Percentiles rank a stretch among this genome's conserved stretches.
These are phyloP conservation scores for Collybia nuda DNA, from an alignment of 768 basidiomycete genomes.

Conservation along the genomic window DNA sequence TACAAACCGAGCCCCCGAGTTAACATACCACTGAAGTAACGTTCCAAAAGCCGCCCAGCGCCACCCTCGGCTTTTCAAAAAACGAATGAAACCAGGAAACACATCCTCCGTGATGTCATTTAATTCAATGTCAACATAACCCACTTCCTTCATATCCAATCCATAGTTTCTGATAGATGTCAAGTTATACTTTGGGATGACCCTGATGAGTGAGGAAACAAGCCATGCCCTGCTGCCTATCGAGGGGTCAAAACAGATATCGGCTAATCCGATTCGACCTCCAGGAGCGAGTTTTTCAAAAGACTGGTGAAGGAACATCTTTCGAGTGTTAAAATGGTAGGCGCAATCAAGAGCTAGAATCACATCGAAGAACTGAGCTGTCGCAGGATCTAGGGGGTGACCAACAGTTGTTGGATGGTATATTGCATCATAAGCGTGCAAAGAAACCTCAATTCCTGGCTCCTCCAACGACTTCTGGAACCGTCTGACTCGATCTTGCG, in stretches of 20 bases:
- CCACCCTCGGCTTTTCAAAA: slow-evolving; percentile 42
- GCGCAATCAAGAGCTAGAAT: slow-evolving; percentile 69
- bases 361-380: slow-evolving; percentile 35
- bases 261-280: slow-evolving; percentile 58
- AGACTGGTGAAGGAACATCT: slow-evolving; percentile 50
- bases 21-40: slow-evolving; percentile 33
- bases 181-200: slow-evolving; percentile 52
- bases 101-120: slow-evolving; percentile 59
- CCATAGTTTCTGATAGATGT: slow-evolving; percentile 46
- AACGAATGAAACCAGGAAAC: slow-evolving; percentile 55
- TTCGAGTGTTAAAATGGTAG: slow-evolving; percentile 62
- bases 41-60: slow-evolving; percentile 44
- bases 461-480: slow-evolving; percentile 18
- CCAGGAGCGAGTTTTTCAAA: slow-evolving; percentile 44
- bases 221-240: slow-evolving; percentile 23
- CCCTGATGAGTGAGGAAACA: slow-evolving; percentile 28
- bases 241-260: slow-evolving; percentile 50
- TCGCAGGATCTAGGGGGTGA: slow-evolving; percentile 47
- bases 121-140: slow-evolving; percentile 51
- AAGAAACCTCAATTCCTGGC: slow-evolving; percentile 28
- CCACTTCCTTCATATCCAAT: slow-evolving; percentile 41
- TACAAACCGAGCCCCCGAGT: slow-evolving; percentile 47
- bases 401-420: slow-evolving; percentile 21
- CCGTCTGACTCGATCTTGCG: slow-evolving; percentile 37
- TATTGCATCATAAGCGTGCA: slow-evolving; percentile 55